Evolutionary conservation across 192 early-diverging fungal species (phyloP), one percentile per base, ranked within the genome.

Genomic region (Podila minutissima): DNA sequence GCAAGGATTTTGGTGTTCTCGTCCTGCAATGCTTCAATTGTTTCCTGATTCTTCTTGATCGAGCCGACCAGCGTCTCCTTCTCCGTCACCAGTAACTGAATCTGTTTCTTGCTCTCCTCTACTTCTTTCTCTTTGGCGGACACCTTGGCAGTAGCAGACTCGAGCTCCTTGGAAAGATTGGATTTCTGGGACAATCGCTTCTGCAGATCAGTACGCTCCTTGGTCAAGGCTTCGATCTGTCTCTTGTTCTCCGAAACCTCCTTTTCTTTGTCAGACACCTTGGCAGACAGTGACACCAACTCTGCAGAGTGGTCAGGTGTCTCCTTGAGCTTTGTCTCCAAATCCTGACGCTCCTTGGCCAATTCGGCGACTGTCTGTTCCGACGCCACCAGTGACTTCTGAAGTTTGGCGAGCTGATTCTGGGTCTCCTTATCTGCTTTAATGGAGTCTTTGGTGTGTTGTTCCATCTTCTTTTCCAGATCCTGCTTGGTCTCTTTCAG

Each of bases 311-410:
- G 57, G 26, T 73, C 71, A 8, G 66, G 71, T 1, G 29, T 60
- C 9, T 46, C 66, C 4, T 32, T 62, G 71, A 81, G 20, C 20
- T 69, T 65, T 22, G 12, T 64, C 66, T 69, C 48, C n/a, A 81
- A 29, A 17, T 64, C 66, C 1, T 29, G 53, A 7, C 61, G 71
- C 7, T 81, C 77, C 35, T 73, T 62, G n/a, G 53, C 69, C 66
- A 81, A 32, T 2, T 59, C 57, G 4, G 26, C 11, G 20, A 73
- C 17, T 9, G 65, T 31, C 26, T 68, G 41, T 28, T 73, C 66
- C 2, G 64, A 49, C 53, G 48, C 64, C 33, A 60, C 37, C 26
- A 69, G 53, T 1, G 64, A 22, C 26, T 73, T 8, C 9, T 60
- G 65, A 37, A 81, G 22, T 0, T 33, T 20, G 26, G 55, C 50